Base-by-base conservation (phyloP, 495 filamentous ascomycete genomes). In the Pseudomonodictys pantanalensis region DNA sequence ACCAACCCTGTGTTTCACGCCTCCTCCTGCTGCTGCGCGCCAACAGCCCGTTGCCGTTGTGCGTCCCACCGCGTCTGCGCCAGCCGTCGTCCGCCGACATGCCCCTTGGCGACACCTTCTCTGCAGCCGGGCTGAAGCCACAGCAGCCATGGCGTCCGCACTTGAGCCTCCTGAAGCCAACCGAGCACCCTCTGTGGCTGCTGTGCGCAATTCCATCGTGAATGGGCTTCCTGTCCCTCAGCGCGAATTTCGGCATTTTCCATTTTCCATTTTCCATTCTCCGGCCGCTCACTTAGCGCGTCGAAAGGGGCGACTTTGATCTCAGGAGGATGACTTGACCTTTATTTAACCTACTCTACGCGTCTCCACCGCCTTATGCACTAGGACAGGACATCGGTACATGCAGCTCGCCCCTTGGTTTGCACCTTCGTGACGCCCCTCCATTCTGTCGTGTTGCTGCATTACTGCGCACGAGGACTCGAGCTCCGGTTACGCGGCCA, bases 1-100 rank as follows among this genome's bases (percentile, higher is more conserved):
- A 28, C 55, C 32, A 49, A 50, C 44, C 44, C 44, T n/a, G 17
- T 47, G 46, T 22, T 22, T 23, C 55, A 29, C 6, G 7, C 54
- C 30, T n/a, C 22, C 5, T 20, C 18, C 17, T 2, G 20, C 4
- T 23, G 43, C 43, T 46, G 43, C 43, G 43, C 43, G 43, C 43
- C 43, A 46, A 46, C 5, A 23, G n/a, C 11, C 23, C 47, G 9
- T 20, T 17, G 25, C 47, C 47, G 47, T 30, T 50, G 47, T 7
- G 2, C 17, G 41, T 15, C 41, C 24, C 12, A 12, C 32, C 32
- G 32, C 32, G 32, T 35, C 8, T 35, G 38, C 15, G 15, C 15
- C 20, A 18, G 5, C 38, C 38, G 38, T n/a, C 38, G 20, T 35
- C 32, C 20, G 38, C 12, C 38, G 15, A 15, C n/a, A n/a, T n/a